Conservation (phyloP, 192 early-diverging fungal genomes). For the Coemansia sp. region DNA sequence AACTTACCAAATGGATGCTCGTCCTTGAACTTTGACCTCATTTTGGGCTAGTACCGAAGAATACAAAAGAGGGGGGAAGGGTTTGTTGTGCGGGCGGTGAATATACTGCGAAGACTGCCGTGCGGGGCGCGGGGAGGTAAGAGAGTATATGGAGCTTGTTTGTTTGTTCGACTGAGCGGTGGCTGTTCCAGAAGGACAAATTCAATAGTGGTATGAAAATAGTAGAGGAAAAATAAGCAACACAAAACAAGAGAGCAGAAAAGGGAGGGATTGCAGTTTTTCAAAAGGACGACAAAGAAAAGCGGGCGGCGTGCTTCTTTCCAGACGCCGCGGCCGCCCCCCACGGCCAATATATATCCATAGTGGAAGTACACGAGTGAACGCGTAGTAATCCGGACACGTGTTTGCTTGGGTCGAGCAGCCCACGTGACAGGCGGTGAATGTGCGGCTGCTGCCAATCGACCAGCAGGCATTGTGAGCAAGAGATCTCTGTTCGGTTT, state of each 20-base stretch:
- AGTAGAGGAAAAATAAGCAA: conserved; percentile 13
- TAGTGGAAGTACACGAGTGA: too few relatives aligned
- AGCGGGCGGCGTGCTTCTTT: neutral
- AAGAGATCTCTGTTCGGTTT: neutral
- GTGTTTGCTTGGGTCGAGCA: neutral
- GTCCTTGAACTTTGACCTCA: conserved; percentile 94
- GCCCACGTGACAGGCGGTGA: conserved; percentile 1
- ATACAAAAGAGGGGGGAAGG: neutral
- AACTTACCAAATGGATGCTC: conserved; percentile 90
- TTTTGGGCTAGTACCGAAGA: conserved; percentile 29
- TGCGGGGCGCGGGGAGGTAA: neutral
- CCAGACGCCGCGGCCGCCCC: too few relatives aligned
- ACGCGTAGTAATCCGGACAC: neutral
- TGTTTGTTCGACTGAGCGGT: neutral
- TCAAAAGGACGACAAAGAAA: conserved; percentile 9
- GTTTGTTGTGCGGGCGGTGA: too few relatives aligned
- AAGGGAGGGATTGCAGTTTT: neutral
- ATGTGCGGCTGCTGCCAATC: neutral
- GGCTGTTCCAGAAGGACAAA: neutral
- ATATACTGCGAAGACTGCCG: neutral
- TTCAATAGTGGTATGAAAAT: too few relatives aligned
- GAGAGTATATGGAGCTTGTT: neutral
- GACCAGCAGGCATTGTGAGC: neutral
- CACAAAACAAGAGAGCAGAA: conserved; percentile 2
- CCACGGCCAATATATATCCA: too few relatives aligned